These are phyloP conservation scores for Diplogelasinospora grovesii DNA, from an alignment of 495 filamentous ascomycete species.

Conservation along the genomic window DNA sequence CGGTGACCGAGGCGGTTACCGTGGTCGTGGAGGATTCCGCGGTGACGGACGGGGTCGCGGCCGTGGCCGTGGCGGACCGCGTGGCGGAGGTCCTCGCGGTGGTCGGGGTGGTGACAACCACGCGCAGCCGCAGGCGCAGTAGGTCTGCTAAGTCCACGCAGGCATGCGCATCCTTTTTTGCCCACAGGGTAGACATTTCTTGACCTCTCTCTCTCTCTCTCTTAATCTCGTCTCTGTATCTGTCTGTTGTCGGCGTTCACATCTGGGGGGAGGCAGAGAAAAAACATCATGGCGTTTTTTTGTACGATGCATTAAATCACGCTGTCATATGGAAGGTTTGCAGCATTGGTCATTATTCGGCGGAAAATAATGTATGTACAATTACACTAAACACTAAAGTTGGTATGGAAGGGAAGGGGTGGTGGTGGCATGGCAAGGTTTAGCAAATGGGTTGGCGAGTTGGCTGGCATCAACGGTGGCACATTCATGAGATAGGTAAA, in stretches of 20 bases:
- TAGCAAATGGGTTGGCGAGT: too few species aligned
- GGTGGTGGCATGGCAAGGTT: too few species aligned
- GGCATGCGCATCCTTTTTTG: constrained; percentile 6
- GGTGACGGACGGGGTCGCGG: constrained; percentile 40
- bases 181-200: too few species aligned
- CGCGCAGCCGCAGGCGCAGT: constrained; percentile 13
- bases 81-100: constrained; percentile 26
- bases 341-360: constrained; percentile 7
- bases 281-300: constrained; percentile 18
- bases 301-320: constrained; percentile 14
- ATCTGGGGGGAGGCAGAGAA: too few species aligned
- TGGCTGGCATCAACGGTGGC: too few species aligned
- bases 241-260: constrained; percentile 15
- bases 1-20: constrained; percentile 41
- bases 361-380: too few species aligned
- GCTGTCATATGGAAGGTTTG: constrained; percentile 10
- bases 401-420: too few species aligned
- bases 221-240: constrained; percentile 16
- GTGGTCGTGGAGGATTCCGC: constrained; percentile 45
- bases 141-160: too few species aligned
- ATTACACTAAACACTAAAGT: too few species aligned
- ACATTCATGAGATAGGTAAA: too few species aligned
- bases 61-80: constrained; percentile 21
- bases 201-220: too few species aligned
- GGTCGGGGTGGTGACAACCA: constrained; percentile 23